Percentiles rank a stretch among this genome's conserved stretches.
Evolutionary conservation across 1,284 basidiomycete species (phyloP).

Genomic region (Malassezia nana): DNA sequence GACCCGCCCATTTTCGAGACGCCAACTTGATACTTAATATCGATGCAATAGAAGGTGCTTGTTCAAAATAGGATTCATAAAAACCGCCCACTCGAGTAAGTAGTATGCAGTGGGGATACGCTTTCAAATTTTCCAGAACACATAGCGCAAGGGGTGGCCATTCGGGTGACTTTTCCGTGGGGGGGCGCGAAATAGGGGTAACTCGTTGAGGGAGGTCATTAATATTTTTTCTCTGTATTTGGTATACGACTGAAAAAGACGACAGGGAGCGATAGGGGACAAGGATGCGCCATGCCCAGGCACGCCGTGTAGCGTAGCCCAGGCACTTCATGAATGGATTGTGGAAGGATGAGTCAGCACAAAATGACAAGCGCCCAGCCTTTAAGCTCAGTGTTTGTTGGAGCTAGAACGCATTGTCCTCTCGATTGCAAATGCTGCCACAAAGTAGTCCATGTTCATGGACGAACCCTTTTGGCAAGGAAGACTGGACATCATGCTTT

Average conservation of each 20-base stretch:
- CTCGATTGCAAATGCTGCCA: background rate
- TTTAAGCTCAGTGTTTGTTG: no score
- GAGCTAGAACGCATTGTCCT: no score
- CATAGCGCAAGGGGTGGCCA: conserved; percentile 41
- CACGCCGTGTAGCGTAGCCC: background rate
- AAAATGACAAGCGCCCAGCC: no score
- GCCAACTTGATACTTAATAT: conserved; percentile 40
- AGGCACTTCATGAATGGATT: background rate
- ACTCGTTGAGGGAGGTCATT: conserved; percentile 3
- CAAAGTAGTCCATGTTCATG: background rate
- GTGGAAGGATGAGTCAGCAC: background rate
- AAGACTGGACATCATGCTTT: conserved; percentile 15
- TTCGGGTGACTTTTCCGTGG: background rate
- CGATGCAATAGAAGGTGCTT: conserved; percentile 32
- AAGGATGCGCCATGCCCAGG: background rate
- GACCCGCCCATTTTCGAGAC: conserved; percentile 31
- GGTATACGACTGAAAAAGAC: background rate
- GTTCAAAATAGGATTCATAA: conserved; percentile 47
- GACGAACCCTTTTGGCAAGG: conserved; percentile 2
- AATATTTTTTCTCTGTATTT: background rate
- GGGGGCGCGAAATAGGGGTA: background rate
- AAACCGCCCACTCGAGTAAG: conserved; percentile 45
- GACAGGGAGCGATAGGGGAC: background rate
- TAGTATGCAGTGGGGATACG: conserved; percentile 37
- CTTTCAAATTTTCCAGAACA: conserved; percentile 33